phyloP scores from a whole-genome alignment of 495 filamentous ascomycete species.

The Hyaloscypha hepaticicola region DNA sequence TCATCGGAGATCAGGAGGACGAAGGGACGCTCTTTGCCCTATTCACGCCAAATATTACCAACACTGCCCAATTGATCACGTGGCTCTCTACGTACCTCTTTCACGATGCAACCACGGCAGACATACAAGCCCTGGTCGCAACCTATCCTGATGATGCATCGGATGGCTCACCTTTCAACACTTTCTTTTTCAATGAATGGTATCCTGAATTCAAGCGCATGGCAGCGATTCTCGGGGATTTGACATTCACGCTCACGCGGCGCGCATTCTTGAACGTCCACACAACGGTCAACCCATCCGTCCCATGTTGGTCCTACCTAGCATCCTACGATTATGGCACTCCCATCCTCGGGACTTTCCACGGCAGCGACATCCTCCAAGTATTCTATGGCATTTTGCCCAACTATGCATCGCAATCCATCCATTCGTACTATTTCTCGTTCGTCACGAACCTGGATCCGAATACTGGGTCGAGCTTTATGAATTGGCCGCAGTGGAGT shows the following conservation, averaged over 20 bases:
- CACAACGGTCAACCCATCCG: constrained; percentile 8
- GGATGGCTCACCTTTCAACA: constrained; percentile 59
- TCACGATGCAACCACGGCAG: constrained; percentile 35
- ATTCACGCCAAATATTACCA: constrained; percentile 64
- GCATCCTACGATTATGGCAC: constrained; percentile 65
- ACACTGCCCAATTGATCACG: constrained; percentile 50
- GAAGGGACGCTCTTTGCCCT: constrained; percentile 62
- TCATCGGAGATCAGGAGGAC: constrained; percentile 59
- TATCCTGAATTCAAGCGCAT: constrained; percentile 77
- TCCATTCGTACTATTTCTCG: constrained; percentile 62
- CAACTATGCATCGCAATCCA: constrained; percentile 56
- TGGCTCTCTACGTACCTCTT: constrained; percentile 61
- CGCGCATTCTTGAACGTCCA: constrained; percentile 31
- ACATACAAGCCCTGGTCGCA: constrained; percentile 43
- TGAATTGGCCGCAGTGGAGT: constrained; percentile 63
- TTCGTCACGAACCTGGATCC: constrained; percentile 67
- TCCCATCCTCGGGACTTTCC: constrained; percentile 70
- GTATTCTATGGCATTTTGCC: constrained; percentile 26
- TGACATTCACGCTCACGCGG: constrained; percentile 30
- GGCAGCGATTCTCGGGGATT: constrained; percentile 71
- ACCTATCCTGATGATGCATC: constrained; percentile 44
- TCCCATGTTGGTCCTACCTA: constrained; percentile 68
- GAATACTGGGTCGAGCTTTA: constrained; percentile 47
- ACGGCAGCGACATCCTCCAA: constrained; percentile 53
- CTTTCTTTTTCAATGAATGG: constrained; percentile 59